phyloP scores from a whole-genome alignment of 257 asterid species.

The Henckelia pumila region DNA sequence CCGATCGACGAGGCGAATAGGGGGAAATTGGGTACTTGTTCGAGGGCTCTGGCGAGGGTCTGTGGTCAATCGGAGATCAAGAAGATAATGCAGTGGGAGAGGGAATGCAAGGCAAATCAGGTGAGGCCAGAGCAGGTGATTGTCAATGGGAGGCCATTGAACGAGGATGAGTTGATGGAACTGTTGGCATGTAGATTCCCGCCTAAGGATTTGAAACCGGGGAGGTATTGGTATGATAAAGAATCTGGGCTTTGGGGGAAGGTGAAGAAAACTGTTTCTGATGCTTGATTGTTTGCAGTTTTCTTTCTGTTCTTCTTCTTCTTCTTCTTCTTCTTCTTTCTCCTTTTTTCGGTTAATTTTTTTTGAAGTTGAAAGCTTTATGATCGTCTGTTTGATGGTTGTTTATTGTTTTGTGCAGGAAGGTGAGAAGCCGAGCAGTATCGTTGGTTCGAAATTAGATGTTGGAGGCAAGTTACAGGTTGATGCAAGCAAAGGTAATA shows the following conservation, averaged over 20 bases:
- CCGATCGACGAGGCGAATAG: slow-evolving; percentile 53
- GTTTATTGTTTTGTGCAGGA: slow-evolving; percentile 41
- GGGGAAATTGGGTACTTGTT: slow-evolving; percentile 45
- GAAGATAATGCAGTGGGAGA: slow-evolving; percentile 54
- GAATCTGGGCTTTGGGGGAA: slow-evolving; percentile 85
- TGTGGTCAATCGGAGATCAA: slow-evolving; percentile 43
- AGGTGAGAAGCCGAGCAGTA: slow-evolving; percentile 59
- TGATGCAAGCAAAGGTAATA: slow-evolving; percentile 61
- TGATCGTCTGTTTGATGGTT: slow-evolving; percentile 5
- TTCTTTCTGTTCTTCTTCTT: background rate
- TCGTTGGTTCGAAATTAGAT: slow-evolving; percentile 52
- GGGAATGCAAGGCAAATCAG: slow-evolving; percentile 58
- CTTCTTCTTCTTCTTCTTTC: background rate
- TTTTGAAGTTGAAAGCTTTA: slow-evolving; percentile 4
- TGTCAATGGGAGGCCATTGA: slow-evolving; percentile 57
- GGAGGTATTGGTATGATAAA: slow-evolving; percentile 73
- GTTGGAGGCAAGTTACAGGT: slow-evolving; percentile 62
- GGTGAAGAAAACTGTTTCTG: slow-evolving; percentile 34
- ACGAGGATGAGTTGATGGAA: slow-evolving; percentile 50
- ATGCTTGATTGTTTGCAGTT: background rate
- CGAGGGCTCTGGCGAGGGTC: slow-evolving; percentile 39
- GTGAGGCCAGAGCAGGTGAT: slow-evolving; percentile 55
- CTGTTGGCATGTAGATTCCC: slow-evolving; percentile 50
- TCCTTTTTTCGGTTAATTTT: no score
- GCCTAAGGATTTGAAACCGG: slow-evolving; percentile 56